These are phyloP conservation scores for Nicotiana undulata DNA, from an alignment of 257 asterid species.

Conservation along the genomic window DNA sequence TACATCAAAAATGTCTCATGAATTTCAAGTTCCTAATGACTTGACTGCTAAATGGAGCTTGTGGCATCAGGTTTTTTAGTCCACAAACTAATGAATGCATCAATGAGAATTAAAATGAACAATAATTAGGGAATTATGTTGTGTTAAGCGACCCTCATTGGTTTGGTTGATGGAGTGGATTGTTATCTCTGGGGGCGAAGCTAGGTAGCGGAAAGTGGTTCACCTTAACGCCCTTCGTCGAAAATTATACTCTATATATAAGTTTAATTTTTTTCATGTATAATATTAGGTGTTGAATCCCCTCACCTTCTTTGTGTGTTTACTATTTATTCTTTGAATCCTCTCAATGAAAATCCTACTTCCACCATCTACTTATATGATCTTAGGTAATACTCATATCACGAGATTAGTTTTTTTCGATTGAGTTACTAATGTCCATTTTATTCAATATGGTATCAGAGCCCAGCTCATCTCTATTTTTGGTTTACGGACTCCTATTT, in stretches of 20 bases:
- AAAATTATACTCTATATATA: no score
- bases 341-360: no score
- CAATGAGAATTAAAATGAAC: background rate
- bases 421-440: background rate
- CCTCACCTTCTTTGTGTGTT: no score
- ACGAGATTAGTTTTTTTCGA: background rate
- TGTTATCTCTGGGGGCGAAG: background rate
- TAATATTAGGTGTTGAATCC: no score
- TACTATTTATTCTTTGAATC: no score
- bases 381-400: background rate
- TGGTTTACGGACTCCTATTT: background rate
- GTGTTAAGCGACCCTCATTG: background rate
- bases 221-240: no score
- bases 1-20: background rate
- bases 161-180: background rate
- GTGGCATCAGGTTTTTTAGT: background rate
- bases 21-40: background rate
- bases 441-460: background rate
- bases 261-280: no score
- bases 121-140: background rate
- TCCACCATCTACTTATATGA: background rate
- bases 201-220: no score
- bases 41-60: background rate
- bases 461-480: background rate
- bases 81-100: background rate